These are phyloP conservation scores for Roridomyces roridus DNA, from an alignment of 768 basidiomycete species.

Conservation along the genomic window DNA sequence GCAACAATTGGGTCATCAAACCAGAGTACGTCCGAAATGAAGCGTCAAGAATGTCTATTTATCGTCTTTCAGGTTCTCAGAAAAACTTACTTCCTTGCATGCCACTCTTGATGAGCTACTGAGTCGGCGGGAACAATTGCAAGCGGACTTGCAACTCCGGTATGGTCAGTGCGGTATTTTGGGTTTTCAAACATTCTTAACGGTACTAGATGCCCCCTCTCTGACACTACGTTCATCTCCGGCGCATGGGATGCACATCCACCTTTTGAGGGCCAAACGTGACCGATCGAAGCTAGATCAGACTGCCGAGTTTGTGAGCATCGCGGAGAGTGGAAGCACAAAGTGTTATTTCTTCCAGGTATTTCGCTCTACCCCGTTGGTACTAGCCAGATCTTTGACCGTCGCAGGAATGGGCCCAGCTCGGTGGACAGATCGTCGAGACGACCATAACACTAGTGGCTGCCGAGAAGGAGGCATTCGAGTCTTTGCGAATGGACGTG, in stretches of 20 bases:
- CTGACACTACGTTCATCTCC: conserved; percentile 73
- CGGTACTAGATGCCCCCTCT: conserved; percentile 67
- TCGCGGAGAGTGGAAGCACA: conserved; percentile 71
- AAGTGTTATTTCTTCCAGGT: conserved; percentile 74
- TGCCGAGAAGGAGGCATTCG: conserved; percentile 79
- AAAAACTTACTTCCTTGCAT: conserved; percentile 57
- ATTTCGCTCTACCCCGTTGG: conserved; percentile 9
- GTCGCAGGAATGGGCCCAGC: conserved; percentile 71
- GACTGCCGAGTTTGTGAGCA: conserved; percentile 57
- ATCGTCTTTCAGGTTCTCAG: conserved; percentile 63
- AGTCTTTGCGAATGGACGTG: conserved; percentile 65
- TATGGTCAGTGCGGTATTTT: conserved; percentile 51
- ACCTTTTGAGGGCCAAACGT: conserved; percentile 68
- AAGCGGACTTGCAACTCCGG: conserved; percentile 55
- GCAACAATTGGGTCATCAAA: conserved; percentile 63
- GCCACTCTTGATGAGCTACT: conserved; percentile 49
- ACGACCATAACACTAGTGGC: conserved; percentile 54
- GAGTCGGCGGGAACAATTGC: conserved; percentile 54
- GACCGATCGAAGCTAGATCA: conserved; percentile 57
- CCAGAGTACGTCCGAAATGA: conserved; percentile 55
- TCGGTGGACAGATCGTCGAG: conserved; percentile 73
- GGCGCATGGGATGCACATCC: conserved; percentile 77
- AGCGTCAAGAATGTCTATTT: not conserved
- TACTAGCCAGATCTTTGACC: not conserved
- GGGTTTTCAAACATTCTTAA: not conserved